Evolutionary conservation across 257 asterid genomes (phyloP).

Genomic region (Euphrasia confusa): DNA sequence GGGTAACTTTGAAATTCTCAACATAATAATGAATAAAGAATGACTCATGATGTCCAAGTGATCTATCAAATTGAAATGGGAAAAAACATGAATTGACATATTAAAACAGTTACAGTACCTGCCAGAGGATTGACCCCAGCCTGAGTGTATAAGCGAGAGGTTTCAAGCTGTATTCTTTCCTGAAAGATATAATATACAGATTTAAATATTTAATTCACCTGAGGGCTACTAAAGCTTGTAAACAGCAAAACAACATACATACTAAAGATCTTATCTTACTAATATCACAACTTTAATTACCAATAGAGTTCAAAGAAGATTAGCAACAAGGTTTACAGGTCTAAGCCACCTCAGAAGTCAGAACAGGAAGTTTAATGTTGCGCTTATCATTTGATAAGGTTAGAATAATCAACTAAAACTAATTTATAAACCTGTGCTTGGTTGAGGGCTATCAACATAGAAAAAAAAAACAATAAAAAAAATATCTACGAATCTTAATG

Average conservation of each 20-base stretch:
- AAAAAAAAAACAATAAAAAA: background rate
- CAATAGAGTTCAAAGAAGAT: constrained; percentile 23
- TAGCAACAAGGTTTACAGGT: background rate
- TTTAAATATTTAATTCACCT: constrained; percentile 24
- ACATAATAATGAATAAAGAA: constrained; percentile 1
- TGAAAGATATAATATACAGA: constrained; percentile 31
- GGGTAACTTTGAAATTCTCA: constrained; percentile 10
- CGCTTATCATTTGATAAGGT: constrained; percentile 7
- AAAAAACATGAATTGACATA: constrained; percentile 18
- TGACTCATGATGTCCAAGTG: background rate
- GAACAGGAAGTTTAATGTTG: background rate
- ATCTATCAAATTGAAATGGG: constrained; percentile 12
- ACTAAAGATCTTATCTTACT: constrained; percentile 4
- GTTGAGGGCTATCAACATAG: constrained; percentile 2
- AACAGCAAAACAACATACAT: constrained; percentile 3
- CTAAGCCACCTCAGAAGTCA: constrained; percentile 14
- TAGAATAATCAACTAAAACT: constrained; percentile 2
- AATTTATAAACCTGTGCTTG: constrained; percentile 9
- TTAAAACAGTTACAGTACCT: constrained; percentile 48
- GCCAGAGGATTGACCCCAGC: constrained; percentile 99
- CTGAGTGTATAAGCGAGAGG: constrained; percentile 80
- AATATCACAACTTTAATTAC: constrained; percentile 11
- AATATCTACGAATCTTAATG: constrained; percentile 7
- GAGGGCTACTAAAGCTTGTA: constrained; percentile 9
- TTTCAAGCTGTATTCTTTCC: constrained; percentile 99